These are phyloP conservation scores for Boletus bicolor DNA, from an alignment of 768 basidiomycete genomes.

Conservation along the genomic window DNA sequence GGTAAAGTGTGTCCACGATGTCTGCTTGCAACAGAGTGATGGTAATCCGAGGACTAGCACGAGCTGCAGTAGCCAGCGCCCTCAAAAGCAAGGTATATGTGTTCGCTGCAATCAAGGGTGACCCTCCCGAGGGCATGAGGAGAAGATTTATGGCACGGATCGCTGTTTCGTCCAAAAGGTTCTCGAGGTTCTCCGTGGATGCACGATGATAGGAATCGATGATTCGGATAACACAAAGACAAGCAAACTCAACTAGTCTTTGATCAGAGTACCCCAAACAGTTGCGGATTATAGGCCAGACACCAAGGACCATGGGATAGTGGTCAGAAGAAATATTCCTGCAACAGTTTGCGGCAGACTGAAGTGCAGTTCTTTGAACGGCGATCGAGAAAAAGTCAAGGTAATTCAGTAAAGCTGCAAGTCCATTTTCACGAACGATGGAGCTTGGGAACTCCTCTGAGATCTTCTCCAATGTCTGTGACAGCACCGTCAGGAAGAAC, in stretches of 20 bases:
- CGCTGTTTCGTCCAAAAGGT: constrained; percentile 72
- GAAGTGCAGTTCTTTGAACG: constrained; percentile 93
- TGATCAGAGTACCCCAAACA: constrained; percentile 92
- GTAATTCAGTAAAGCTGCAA: constrained; percentile 89
- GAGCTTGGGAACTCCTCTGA: constrained; percentile 96
- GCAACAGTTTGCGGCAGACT: constrained; percentile 96
- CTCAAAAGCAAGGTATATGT: constrained; percentile 88
- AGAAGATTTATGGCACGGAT: constrained; percentile 84
- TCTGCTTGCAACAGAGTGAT: constrained; percentile 86
- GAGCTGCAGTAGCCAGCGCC: constrained; percentile 82
- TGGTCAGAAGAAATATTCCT: constrained; percentile 87
- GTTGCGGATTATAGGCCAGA: constrained; percentile 91
- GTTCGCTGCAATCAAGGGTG: constrained; percentile 78
- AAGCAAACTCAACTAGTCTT: constrained; percentile 95
- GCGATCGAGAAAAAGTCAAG: constrained; percentile 99
- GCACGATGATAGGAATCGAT: constrained; percentile 89
- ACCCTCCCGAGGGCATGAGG: constrained; percentile 81
- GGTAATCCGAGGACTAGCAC: constrained; percentile 85
- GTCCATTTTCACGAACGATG: constrained; percentile 93
- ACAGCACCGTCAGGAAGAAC: constrained; percentile 15
- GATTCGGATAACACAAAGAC: constrained; percentile 90
- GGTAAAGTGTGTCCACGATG: constrained; percentile 89
- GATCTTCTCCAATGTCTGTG: constrained; percentile 94
- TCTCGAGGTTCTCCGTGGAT: constrained; percentile 82
- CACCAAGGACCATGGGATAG: constrained; percentile 83